These are phyloP conservation scores for Xylaria telfairii DNA, from an alignment of 495 filamentous ascomycete genomes.

Conservation along the genomic window DNA sequence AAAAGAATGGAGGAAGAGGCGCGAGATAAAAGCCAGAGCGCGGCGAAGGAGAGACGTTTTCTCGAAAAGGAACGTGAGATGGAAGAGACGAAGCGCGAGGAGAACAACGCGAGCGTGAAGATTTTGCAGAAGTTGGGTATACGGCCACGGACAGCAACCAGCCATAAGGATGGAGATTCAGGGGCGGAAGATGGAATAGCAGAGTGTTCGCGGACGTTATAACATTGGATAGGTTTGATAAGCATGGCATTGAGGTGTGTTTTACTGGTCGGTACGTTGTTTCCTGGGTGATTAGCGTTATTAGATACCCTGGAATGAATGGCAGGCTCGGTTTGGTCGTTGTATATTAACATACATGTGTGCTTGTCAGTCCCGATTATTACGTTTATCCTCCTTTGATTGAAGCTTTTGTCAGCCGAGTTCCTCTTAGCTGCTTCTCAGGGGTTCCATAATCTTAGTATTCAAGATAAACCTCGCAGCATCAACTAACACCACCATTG, in stretches of 20 bases:
- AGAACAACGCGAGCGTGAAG: conserved; percentile 41
- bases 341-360: background rate
- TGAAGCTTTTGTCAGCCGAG: background rate
- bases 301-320: conserved; percentile 13
- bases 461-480: background rate
- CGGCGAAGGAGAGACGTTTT: conserved; percentile 51
- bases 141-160: conserved; percentile 33
- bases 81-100: conserved; percentile 43
- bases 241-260: background rate
- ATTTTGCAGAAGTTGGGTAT: conserved; percentile 45
- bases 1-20: conserved; percentile 49
- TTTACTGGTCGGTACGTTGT: background rate
- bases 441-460: background rate
- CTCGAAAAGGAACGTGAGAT: conserved; percentile 45
- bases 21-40: conserved; percentile 57
- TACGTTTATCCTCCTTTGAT: background rate
- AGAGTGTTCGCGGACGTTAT: background rate
- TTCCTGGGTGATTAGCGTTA: background rate
- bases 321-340: background rate
- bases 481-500: background rate
- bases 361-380: background rate
- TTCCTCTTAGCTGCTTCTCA: background rate
- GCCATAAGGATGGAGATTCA: conserved; percentile 27
- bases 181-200: background rate
- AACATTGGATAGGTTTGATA: background rate